These are phyloP conservation scores for Hevea brasiliensis DNA, from an alignment of 345 rosid species.

Conservation along the genomic window DNA sequence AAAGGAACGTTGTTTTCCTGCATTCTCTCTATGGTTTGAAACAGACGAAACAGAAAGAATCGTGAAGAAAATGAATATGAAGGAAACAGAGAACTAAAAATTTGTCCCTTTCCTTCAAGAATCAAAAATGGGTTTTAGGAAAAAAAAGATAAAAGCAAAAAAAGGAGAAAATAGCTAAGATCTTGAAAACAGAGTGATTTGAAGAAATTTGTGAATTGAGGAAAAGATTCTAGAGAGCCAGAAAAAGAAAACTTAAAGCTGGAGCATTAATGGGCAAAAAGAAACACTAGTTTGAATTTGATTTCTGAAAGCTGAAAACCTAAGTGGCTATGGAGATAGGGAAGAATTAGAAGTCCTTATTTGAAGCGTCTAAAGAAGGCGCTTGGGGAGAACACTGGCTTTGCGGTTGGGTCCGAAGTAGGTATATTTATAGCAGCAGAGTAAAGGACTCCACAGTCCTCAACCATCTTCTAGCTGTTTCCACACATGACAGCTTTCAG, in stretches of 20 bases:
- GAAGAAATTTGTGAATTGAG: neutral
- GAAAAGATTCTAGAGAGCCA: neutral
- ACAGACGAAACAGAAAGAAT: neutral
- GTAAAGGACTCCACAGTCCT: neutral
- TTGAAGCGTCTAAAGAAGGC: neutral
- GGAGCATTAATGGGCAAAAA: neutral
- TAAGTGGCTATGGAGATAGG: neutral
- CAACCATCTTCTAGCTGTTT: neutral
- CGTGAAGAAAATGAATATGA: neutral
- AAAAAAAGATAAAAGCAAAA: neutral
- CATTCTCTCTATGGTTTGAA: slow-evolving; percentile 32
- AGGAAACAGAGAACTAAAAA: slow-evolving; percentile 28
- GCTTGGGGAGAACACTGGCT: neutral
- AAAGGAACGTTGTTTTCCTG: slow-evolving; percentile 36
- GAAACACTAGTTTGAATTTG: neutral
- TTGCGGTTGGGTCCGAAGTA: slow-evolving; percentile 8
- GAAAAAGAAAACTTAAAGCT: neutral
- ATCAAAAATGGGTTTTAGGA: neutral
- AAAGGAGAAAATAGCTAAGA: neutral
- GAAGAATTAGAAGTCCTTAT: neutral
- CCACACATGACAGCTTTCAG: neutral
- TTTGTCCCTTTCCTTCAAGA: slow-evolving; percentile 26
- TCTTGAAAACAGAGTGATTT: neutral
- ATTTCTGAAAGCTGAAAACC: neutral
- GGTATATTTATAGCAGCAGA: slow-evolving; percentile 45